Conservation (phyloP, 2,329 filamentous ascomycete genomes). For the Ophiostoma quercus region DNA sequence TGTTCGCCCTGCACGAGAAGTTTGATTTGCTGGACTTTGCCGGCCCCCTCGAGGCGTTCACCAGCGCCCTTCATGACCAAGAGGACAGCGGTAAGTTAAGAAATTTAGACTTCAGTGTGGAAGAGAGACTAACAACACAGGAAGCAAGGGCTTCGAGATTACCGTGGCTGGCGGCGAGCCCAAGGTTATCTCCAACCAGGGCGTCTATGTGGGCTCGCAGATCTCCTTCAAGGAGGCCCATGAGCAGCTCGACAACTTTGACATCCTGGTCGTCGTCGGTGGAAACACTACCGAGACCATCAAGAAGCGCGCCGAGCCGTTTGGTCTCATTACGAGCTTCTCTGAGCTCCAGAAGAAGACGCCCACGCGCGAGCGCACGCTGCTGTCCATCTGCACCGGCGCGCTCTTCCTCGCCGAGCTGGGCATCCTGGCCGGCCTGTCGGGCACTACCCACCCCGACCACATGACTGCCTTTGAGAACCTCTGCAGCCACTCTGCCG, state of each 20-base stretch:
- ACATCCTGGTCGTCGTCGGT: constrained; percentile 72
- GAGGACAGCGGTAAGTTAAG: constrained; percentile 46
- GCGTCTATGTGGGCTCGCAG: constrained; percentile 66
- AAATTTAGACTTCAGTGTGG: too few relatives aligned
- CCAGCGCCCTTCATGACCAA: constrained; percentile 48
- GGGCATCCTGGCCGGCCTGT: constrained; percentile 71
- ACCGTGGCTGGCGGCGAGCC: constrained; percentile 51
- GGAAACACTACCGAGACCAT: constrained; percentile 61
- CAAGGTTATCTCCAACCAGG: constrained; percentile 55
- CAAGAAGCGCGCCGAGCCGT: constrained; percentile 62
- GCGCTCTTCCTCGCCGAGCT: constrained; percentile 70
- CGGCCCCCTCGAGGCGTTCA: constrained; percentile 50
- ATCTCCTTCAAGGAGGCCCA: constrained; percentile 74
- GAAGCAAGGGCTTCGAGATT: constrained; percentile 52
- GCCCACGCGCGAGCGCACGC: constrained; percentile 71
- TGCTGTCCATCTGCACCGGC: constrained; percentile 75
- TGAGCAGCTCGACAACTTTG: constrained; percentile 67
- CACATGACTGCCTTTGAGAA: constrained; percentile 76
- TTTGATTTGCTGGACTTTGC: constrained; percentile 57
- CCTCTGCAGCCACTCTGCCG: constrained; percentile 67
- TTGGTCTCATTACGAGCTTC: constrained; percentile 69
- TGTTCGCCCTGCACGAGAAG: constrained; percentile 56
- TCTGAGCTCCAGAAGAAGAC: constrained; percentile 75
- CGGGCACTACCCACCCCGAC: constrained; percentile 78
- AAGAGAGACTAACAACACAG: not conserved